Base-by-base conservation (phyloP, 306 rosid species). In the Vigna reflexopilosa region DNA sequence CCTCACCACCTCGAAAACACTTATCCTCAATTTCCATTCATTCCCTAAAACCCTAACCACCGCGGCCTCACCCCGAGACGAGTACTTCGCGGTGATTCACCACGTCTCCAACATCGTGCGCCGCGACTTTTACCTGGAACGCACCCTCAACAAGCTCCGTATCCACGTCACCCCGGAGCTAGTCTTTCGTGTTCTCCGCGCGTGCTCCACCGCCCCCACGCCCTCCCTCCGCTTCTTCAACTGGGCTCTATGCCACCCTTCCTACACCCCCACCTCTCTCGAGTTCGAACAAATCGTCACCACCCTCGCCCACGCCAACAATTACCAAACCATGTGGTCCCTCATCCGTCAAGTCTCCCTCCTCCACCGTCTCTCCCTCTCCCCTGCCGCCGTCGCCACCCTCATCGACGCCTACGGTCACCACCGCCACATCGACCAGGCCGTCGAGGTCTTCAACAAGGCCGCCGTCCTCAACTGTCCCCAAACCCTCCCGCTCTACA, bases 201-300 rank as follows among this genome's bases (percentile, higher is more conserved):
- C 97, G 12, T 92, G 94, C 81, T 89, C 93, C 55, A 54, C 72
- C 57, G 62, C 83, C 51, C 85, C 89, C 63, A 81, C 88, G 1
- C 94, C 88, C 50, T 82, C 96, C 67, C 88, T 90, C 76, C 96
- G 97, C 36, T 94, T 94, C 89, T 94, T 94, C 91, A 88, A 90
- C 56, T 94, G 98, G 98, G 98, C 91, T 2, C 92, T 87, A 26
- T 45, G 94, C 40, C 81, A 81, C 79, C 88, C 96, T 13, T 30
- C 81, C 48, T 92, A 92, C 85, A 50, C 71, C 3, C 98, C 98
- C 7, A 94, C 97, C 38, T 86, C 97, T n/a, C 77, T 92, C 17
- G 98, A 94, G 49, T 83, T 88, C 83, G 97, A 94, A 77, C 92
- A 94, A 85, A 93, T 94, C 79, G 80, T 85, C 77, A 87, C 83